Evolutionary conservation across 768 basidiomycete genomes (phyloP).

Genomic region (Termitomyces bulborhizus): DNA sequence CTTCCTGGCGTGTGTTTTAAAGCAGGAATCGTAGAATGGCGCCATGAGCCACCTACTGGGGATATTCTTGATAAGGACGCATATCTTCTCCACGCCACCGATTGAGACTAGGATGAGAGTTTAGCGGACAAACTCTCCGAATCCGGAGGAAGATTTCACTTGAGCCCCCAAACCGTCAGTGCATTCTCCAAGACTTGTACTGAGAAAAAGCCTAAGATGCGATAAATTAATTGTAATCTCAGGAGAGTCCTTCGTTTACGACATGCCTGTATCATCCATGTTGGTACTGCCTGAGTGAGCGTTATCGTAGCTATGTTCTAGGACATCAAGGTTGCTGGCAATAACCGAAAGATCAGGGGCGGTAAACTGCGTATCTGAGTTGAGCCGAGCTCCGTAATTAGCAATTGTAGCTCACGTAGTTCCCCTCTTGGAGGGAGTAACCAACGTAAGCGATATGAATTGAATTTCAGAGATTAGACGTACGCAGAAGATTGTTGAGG

Average conservation of each 20-base stretch:
- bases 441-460: constrained; percentile 7
- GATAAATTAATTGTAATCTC: background rate
- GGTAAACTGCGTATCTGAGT: constrained; percentile 49
- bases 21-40: background rate
- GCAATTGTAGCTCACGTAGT: constrained; percentile 28
- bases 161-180: constrained; percentile 77
- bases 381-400: background rate
- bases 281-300: constrained; percentile 56
- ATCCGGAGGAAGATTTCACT: constrained; percentile 34
- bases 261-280: constrained; percentile 85
- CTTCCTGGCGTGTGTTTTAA: constrained; percentile 34
- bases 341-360: constrained; percentile 75
- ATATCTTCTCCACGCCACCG: constrained; percentile 84
- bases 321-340: constrained; percentile 58
- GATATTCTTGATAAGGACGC: constrained; percentile 65
- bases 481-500: constrained; percentile 74
- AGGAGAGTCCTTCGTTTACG: background rate
- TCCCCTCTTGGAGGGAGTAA: constrained; percentile 26
- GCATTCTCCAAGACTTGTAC: constrained; percentile 86
- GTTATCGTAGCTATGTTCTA: constrained; percentile 57
- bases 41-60: constrained; percentile 50
- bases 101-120: constrained; percentile 46
- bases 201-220: constrained; percentile 74
- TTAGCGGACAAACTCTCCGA: constrained; percentile 6
- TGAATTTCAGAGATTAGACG: constrained; percentile 21